Conservation (phyloP, 1,284 basidiomycete genomes). For the Stereum hirsutum region DNA sequence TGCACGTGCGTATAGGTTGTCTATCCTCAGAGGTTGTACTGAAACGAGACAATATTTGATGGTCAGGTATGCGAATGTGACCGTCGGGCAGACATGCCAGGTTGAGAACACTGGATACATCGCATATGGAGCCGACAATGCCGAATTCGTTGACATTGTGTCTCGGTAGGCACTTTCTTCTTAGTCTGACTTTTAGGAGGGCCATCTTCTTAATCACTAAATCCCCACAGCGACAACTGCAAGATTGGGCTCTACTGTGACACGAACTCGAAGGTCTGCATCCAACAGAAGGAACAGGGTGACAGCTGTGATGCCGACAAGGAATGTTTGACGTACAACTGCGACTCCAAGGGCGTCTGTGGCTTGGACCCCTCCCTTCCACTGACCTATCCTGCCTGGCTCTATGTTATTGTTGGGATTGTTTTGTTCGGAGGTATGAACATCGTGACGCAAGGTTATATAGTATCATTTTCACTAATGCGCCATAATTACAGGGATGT, state of each 20-base stretch:
- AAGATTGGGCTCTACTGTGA: conserved; percentile 67
- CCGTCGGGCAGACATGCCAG: conserved; percentile 52
- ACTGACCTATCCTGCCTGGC: conserved; percentile 56
- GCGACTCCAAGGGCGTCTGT: conserved; percentile 51
- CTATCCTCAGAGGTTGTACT: not conserved
- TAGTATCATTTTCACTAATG: not conserved
- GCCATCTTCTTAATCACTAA: not conserved
- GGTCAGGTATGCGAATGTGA: conserved; percentile 73
- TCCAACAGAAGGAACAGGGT: conserved; percentile 45
- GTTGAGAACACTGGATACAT: conserved; percentile 76
- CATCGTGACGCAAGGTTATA: too few species aligned
- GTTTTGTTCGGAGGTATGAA: conserved; percentile 61
- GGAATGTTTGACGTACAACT: conserved; percentile 79
- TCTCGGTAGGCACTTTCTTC: conserved; percentile 49
- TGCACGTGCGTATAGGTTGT: conserved; percentile 55
- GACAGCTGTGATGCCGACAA: conserved; percentile 69
- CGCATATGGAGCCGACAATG: conserved; percentile 42
- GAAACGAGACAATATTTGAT: not conserved
- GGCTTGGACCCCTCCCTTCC: conserved; percentile 52
- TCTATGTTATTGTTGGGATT: conserved; percentile 66
- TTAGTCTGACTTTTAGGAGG: not conserved
- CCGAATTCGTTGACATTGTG: conserved; percentile 65
- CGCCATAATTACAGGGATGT: conserved; percentile 42
- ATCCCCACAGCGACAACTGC: conserved; percentile 51
- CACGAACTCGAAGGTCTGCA: conserved; percentile 46